Percentiles rank a stretch among this genome's conserved stretches.
These are phyloP conservation scores for Hypoxylon sp. DNA, from an alignment of 2,329 filamentous ascomycete genomes.

Conservation along the genomic window DNA sequence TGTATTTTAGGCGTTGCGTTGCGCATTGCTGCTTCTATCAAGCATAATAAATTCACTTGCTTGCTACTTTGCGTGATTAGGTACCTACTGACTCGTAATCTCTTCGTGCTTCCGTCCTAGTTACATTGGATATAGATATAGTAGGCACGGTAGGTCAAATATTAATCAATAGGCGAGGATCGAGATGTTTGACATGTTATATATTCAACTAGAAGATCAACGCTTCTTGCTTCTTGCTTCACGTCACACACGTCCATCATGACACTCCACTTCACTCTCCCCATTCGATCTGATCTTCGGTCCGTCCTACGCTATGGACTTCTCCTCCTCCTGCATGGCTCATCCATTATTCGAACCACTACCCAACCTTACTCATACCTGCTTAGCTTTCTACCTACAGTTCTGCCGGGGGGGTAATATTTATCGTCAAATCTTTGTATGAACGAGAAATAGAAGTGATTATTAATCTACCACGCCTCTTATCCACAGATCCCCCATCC, in stretches of 20 bases:
- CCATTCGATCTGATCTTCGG: conserved; percentile 2
- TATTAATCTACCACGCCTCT: not conserved
- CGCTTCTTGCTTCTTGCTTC: conserved; percentile 1
- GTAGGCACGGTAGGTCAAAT: not conserved
- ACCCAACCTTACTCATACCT: not conserved
- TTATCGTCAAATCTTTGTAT: conserved; percentile 9
- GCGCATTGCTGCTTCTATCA: conserved; percentile 25
- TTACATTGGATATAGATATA: not conserved
- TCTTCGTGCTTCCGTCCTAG: not conserved
- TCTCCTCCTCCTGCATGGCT: not conserved
- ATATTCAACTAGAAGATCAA: conserved; percentile 11
- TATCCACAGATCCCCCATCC: conserved; percentile 2
- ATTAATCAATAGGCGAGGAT: not conserved
- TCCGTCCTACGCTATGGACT: not conserved
- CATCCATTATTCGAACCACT: not conserved
- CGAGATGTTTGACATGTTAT: conserved; percentile 2
- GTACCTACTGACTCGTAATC: not conserved
- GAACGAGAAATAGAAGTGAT: conserved; percentile 16
- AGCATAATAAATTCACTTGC: conserved; percentile 30
- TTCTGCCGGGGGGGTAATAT: conserved; percentile 1
- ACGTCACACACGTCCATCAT: conserved; percentile 2
- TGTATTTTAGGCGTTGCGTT: conserved; percentile 34
- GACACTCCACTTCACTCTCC: not conserved
- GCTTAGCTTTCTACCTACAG: not conserved
- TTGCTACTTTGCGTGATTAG: not conserved